phyloP scores from a whole-genome alignment of 306 rosid species.

The Vigna mungo region DNA sequence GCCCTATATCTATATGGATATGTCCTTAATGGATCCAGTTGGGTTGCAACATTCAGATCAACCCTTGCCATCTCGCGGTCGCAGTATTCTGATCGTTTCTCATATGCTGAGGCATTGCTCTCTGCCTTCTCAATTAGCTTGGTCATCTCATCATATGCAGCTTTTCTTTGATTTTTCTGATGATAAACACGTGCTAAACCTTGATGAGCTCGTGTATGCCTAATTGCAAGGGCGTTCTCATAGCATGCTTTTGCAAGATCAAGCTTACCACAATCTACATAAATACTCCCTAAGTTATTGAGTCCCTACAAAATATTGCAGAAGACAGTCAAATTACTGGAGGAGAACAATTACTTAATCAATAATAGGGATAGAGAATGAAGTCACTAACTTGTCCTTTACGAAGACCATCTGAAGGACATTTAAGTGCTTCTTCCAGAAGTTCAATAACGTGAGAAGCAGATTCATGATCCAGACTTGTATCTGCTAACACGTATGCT shows the following conservation, averaged over 20 bases:
- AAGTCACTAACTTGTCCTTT: slow-evolving; percentile 75
- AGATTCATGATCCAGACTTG: slow-evolving; percentile 58
- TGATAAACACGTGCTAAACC: slow-evolving; percentile 81
- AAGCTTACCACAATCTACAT: slow-evolving; percentile 71
- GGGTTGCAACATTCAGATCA: slow-evolving; percentile 70
- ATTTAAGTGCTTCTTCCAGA: slow-evolving; percentile 72
- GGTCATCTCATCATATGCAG: slow-evolving; percentile 83
- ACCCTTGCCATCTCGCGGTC: slow-evolving; percentile 67
- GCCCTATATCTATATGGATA: slow-evolving; percentile 88
- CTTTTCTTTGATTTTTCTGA: slow-evolving; percentile 64
- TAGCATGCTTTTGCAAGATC: slow-evolving; percentile 71
- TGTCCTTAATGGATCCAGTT: slow-evolving; percentile 72
- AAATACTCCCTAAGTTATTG: slow-evolving; percentile 75
- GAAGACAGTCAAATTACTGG: slow-evolving; percentile 40
- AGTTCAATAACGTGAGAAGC: slow-evolving; percentile 58
- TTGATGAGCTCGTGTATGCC: slow-evolving; percentile 86
- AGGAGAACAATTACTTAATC: slow-evolving; percentile 6
- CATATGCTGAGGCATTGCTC: slow-evolving; percentile 75
- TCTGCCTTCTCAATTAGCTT: slow-evolving; percentile 69
- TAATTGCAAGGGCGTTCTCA: slow-evolving; percentile 72
- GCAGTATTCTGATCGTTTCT: slow-evolving; percentile 79
- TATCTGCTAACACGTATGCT: slow-evolving; percentile 72
- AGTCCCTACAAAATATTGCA: slow-evolving; percentile 65
- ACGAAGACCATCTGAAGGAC: slow-evolving; percentile 86
- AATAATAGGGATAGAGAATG: not conserved